Conservation (phyloP, 257 asterid genomes). For the Striga asiatica region DNA sequence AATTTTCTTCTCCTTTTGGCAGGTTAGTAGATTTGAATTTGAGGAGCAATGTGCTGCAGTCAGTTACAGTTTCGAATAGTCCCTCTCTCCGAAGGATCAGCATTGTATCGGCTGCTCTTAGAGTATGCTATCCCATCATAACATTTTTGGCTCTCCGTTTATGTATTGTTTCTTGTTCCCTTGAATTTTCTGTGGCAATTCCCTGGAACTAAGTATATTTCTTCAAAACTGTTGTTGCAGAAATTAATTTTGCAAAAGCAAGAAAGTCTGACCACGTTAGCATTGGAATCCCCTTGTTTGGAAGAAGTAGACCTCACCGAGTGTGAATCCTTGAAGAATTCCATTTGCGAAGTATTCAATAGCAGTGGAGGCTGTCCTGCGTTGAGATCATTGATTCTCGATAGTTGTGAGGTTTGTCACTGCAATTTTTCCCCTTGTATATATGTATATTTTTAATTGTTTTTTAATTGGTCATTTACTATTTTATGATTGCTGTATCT, state of each 20-base stretch:
- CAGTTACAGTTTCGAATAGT: slow-evolving; percentile 61
- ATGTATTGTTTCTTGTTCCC: neutral
- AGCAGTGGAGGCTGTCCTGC: slow-evolving; percentile 67
- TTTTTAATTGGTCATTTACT: too few species aligned
- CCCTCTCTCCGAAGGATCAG: slow-evolving; percentile 56
- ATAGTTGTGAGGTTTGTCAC: slow-evolving; percentile 50
- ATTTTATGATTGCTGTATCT: neutral
- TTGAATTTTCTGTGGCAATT: neutral
- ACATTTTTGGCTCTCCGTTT: neutral
- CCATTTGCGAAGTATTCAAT: slow-evolving; percentile 61
- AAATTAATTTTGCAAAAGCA: slow-evolving; percentile 70
- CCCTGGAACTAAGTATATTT: slow-evolving; percentile 3
- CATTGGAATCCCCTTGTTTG: slow-evolving; percentile 53
- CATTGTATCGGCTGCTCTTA: slow-evolving; percentile 47
- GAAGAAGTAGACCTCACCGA: slow-evolving; percentile 77
- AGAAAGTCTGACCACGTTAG: slow-evolving; percentile 50
- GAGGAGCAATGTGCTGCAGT: slow-evolving; percentile 43
- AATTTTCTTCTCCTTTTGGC: slow-evolving; percentile 19
- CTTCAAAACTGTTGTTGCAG: slow-evolving; percentile 35
- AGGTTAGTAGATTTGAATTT: slow-evolving; percentile 52
- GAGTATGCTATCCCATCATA: slow-evolving; percentile 28
- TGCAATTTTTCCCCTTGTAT: neutral
- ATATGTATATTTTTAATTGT: too few species aligned
- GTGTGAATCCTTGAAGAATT: slow-evolving; percentile 62
- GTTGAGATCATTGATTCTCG: slow-evolving; percentile 53